A percentile compares a stretch with the other conserved stretches of the same genome.
Conservation (phyloP, 2,329 filamentous ascomycete genomes). For the Aspergillus caelatus region DNA sequence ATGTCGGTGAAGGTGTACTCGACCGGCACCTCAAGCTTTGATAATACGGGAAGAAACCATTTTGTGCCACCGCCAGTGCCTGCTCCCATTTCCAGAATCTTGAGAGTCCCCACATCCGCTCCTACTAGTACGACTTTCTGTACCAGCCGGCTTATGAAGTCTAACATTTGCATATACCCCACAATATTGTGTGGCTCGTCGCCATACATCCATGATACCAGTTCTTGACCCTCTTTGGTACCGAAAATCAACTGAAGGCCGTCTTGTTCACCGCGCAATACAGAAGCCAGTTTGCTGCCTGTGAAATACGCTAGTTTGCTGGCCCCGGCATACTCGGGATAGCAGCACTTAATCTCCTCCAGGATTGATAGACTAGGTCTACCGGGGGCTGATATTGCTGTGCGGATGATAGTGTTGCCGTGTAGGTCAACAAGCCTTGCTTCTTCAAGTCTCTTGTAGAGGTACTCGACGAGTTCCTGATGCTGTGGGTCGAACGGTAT, state of each 20-base stretch:
- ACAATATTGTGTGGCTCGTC: conserved; percentile 41
- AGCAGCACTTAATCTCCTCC: conserved; percentile 27
- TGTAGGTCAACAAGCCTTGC: conserved; percentile 34
- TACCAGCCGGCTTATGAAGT: conserved; percentile 30
- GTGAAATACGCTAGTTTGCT: conserved; percentile 28
- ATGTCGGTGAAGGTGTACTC: conserved; percentile 48
- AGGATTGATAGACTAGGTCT: conserved; percentile 29
- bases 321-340: conserved; percentile 30
- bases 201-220: conserved; percentile 41
- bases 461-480: conserved; percentile 31
- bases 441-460: conserved; percentile 40
- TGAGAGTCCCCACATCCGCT: conserved; percentile 21
- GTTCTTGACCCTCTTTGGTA: conserved; percentile 35
- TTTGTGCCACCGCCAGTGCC: conserved; percentile 44
- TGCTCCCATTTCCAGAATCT: conserved; percentile 46
- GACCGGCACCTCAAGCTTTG: conserved; percentile 29
- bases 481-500: conserved; percentile 33
- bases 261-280: conserved; percentile 37
- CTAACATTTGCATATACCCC: conserved; percentile 37
- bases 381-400: conserved; percentile 23
- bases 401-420: conserved; percentile 31
- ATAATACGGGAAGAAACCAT: conserved; percentile 31
- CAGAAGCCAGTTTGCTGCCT: conserved; percentile 22
- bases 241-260: conserved; percentile 46
- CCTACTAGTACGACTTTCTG: conserved; percentile 20